Conservation (phyloP, 805 yeast species). For the Wickerhamiella azyma region DNA sequence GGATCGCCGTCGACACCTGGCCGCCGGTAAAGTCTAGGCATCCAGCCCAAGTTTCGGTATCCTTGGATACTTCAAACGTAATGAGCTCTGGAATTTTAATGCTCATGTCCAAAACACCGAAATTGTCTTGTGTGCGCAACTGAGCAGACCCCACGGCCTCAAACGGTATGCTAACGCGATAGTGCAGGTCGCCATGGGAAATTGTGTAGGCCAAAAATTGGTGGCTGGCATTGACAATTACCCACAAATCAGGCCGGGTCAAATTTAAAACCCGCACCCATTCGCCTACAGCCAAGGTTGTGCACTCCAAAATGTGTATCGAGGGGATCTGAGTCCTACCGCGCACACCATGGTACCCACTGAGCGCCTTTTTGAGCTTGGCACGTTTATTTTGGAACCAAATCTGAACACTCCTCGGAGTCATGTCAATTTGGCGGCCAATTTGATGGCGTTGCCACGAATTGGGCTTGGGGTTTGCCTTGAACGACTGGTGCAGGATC, state of each 20-base stretch:
- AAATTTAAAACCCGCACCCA: conserved; percentile 1
- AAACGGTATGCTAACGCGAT: not conserved
- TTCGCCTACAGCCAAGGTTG: not conserved
- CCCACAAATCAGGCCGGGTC: not conserved
- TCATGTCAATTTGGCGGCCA: conserved; percentile 62
- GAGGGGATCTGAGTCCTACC: not conserved
- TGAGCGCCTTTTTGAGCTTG: conserved; percentile 26
- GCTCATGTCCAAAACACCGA: not conserved
- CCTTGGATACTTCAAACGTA: not conserved
- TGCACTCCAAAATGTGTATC: not conserved
- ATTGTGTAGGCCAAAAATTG: not conserved
- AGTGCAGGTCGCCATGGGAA: not conserved
- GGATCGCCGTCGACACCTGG: not conserved
- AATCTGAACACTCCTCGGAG: conserved; percentile 77
- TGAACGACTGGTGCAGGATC: conserved; percentile 53
- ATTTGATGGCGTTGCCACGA: conserved; percentile 29
- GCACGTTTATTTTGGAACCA: conserved; percentile 83
- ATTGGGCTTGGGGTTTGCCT: conserved; percentile 58
- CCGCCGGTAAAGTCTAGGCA: conserved; percentile 8
- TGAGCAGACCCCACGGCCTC: not conserved
- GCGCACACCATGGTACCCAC: not conserved
- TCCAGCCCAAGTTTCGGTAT: not conserved
- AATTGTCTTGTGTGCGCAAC: not conserved
- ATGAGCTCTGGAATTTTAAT: not conserved
- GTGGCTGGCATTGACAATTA: not conserved